phyloP scores from a whole-genome alignment of 2,329 filamentous ascomycete species.

The Pseudogymnoascus sp. region DNA sequence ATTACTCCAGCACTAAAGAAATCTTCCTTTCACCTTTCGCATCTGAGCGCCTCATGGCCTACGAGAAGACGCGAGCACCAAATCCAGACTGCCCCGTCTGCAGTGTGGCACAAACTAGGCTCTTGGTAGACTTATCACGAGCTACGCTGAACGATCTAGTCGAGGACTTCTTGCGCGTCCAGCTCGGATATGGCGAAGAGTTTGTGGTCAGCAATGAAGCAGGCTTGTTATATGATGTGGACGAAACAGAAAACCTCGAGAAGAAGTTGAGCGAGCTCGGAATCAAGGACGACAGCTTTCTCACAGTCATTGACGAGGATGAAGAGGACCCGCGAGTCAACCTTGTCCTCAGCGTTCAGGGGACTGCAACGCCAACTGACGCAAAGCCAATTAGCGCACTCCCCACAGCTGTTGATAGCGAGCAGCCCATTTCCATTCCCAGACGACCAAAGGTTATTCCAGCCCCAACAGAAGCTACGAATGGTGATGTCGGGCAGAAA shows the following conservation, averaged over 20 bases:
- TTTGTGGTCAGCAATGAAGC: slow-evolving; percentile 67
- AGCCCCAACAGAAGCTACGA: not conserved
- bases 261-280: slow-evolving; percentile 74
- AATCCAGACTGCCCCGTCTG: slow-evolving; percentile 82
- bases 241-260: slow-evolving; percentile 75
- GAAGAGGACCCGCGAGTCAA: slow-evolving; percentile 69
- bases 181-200: slow-evolving; percentile 73
- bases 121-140: slow-evolving; percentile 58
- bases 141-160: slow-evolving; percentile 76
- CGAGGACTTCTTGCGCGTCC: slow-evolving; percentile 57
- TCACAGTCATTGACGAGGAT: slow-evolving; percentile 78
- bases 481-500: slow-evolving; percentile 3
- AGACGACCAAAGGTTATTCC: not conserved
- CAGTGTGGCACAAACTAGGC: slow-evolving; percentile 58
- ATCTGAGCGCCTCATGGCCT: slow-evolving; percentile 47
- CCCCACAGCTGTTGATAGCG: slow-evolving; percentile 25
- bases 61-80: slow-evolving; percentile 50
- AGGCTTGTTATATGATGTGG: slow-evolving; percentile 79
- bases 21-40: slow-evolving; percentile 71
- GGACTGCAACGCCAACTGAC: slow-evolving; percentile 31
- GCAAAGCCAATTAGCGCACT: slow-evolving; percentile 44
- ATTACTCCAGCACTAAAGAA: slow-evolving; percentile 67
- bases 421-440: not conserved
- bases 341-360: slow-evolving; percentile 61
- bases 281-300: slow-evolving; percentile 64